phyloP scores from a whole-genome alignment of 1,284 basidiomycete genomes.

The Ceratobasidium sp. region DNA sequence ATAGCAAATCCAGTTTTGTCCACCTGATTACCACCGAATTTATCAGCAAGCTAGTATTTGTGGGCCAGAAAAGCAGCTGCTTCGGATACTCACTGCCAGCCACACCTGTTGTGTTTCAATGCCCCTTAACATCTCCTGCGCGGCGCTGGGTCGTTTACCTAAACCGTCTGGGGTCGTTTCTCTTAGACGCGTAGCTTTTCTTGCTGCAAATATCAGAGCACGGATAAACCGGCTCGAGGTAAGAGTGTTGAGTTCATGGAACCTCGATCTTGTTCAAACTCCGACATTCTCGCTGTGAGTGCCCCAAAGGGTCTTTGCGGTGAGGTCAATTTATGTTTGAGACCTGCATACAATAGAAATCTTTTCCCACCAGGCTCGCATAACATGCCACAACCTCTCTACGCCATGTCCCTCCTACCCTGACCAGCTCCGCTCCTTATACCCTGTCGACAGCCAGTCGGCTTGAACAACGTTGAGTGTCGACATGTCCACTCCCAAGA shows the following conservation, averaged over 20 bases:
- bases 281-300: slow-evolving; percentile 17
- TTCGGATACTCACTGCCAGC: not conserved
- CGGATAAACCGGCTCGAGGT: slow-evolving; percentile 9
- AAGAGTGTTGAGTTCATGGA: not conserved
- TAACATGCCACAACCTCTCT: not conserved
- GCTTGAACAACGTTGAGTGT: not conserved
- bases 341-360: slow-evolving; percentile 20
- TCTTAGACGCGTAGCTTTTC: slow-evolving; percentile 1
- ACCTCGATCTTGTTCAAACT: slow-evolving; percentile 22
- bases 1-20: not conserved
- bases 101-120: not conserved
- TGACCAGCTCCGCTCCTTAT: not conserved
- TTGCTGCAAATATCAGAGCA: not conserved
- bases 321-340: slow-evolving; percentile 11
- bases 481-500: not conserved
- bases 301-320: slow-evolving; percentile 26
- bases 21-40: not conserved
- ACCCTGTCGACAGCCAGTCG: not conserved
- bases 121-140: not conserved
- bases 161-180: not conserved
- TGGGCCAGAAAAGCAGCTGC: slow-evolving; percentile 3
- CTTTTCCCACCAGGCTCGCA: not conserved
- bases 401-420: not conserved
- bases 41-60: not conserved
- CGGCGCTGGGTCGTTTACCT: slow-evolving; percentile 13